Conservation (phyloP, 108 stramenopile species). For the Skeletonema potamos region DNA sequence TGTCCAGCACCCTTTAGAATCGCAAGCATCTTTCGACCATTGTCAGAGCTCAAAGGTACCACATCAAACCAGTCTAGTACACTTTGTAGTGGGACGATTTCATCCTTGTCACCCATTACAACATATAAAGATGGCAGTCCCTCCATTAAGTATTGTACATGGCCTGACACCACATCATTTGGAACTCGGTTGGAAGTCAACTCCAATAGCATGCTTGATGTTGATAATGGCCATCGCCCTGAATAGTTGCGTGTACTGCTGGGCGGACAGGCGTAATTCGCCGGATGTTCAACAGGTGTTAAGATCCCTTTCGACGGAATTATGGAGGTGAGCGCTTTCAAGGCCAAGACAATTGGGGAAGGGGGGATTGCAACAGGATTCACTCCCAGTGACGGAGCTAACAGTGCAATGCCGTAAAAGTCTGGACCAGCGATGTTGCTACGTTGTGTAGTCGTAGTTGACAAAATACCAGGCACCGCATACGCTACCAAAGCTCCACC, state of each 20-base stretch:
- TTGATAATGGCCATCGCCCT: constrained; percentile 60
- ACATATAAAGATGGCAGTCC: constrained; percentile 21
- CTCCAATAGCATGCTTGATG: constrained; percentile 57
- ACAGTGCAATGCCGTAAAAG: constrained; percentile 38
- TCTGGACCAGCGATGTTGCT: background rate
- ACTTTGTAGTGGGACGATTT: constrained; percentile 8
- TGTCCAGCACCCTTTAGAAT: constrained; percentile 28
- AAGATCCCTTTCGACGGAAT: constrained; percentile 29
- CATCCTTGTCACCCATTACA: constrained; percentile 41
- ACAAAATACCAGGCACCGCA: constrained; percentile 18
- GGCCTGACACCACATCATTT: constrained; percentile 24
- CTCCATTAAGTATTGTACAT: background rate
- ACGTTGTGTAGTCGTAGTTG: background rate
- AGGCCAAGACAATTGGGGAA: constrained; percentile 19
- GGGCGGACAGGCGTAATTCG: constrained; percentile 54
- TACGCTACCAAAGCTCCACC: constrained; percentile 53
- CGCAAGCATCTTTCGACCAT: constrained; percentile 16
- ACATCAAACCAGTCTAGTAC: constrained; percentile 26
- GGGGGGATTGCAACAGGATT: constrained; percentile 48
- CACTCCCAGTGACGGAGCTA: constrained; percentile 56
- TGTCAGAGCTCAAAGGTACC: constrained; percentile 14
- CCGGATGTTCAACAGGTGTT: constrained; percentile 57
- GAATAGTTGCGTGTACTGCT: constrained; percentile 45
- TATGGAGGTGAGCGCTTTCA: constrained; percentile 21
- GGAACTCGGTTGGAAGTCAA: constrained; percentile 34